phyloP scores from a whole-genome alignment of 768 basidiomycete species.

The Kwoniella shandongensis region DNA sequence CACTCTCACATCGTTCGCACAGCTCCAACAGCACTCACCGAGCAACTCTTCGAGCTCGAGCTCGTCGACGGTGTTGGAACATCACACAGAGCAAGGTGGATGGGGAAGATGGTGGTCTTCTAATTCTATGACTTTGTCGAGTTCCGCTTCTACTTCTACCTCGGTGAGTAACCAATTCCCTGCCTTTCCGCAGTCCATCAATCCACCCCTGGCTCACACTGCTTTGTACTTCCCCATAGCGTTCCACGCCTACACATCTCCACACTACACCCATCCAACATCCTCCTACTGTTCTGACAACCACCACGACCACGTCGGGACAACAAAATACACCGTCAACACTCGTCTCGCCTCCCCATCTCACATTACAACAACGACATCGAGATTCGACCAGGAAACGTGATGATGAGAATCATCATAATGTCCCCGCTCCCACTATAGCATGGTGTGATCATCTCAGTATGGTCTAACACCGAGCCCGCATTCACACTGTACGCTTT shows the following conservation, averaged over 20 bases:
- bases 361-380: neutral
- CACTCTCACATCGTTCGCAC: neutral
- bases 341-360: neutral
- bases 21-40: neutral
- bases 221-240: neutral
- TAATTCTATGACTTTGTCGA: neutral
- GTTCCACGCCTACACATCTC: slow-evolving; percentile 2
- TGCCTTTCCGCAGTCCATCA: neutral
- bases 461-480: too few species aligned
- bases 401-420: neutral
- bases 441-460: slow-evolving; percentile 22
- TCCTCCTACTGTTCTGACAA: neutral
- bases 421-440: slow-evolving; percentile 14
- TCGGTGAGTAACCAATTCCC: neutral
- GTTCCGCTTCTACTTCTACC: neutral
- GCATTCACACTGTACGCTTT: too few species aligned
- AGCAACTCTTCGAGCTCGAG: neutral
- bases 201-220: neutral
- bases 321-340: neutral
- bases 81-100: neutral
- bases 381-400: slow-evolving; percentile 1
- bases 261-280: too few species aligned
- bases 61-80: too few species aligned
- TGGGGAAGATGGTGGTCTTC: slow-evolving; percentile 15
- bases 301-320: neutral